Evolutionary conservation across 257 asterid genomes (phyloP), one percentile per base, ranked within the genome.

Genomic region (Parsonsia alboflavescens): DNA sequence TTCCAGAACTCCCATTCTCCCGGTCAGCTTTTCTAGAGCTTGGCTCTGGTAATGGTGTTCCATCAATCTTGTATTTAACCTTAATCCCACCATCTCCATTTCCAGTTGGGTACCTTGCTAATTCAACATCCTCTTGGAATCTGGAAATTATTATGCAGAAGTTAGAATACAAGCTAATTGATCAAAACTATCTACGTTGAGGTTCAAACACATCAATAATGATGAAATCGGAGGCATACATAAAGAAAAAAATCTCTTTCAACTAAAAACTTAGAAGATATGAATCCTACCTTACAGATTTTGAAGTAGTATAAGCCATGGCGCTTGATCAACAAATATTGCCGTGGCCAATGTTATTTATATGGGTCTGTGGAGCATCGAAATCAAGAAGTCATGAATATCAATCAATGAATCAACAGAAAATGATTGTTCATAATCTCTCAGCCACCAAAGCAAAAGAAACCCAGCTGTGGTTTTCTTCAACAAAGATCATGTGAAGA

Each of bases 261-360:
- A 54, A 66, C 19, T 30, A 33, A 30, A 58, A 30, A 21, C 45
- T 57, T 48, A 45, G 62, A 41, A 3, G 58, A 66, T 28, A 6
- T 21, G 64, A 80, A 53, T 58, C 84, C 68, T 56, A 93, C 97
- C 97, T 93, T 63, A 90, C 96, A 24, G 97, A 89, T 86, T 84
- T 90, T 75, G 95, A 89, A 71, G 75, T 87, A 78, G 64, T 81
- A 75, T 68, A 90, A 73, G 93, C 90, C 98, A 93, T 93, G 81
- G 79, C 59, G 22, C 67, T 48, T 30, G 79, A 79, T 79, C 82
- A 82, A 71, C 72, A 33, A 76, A 72, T 70, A 75, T 54, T 72
- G 49, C 69, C 15, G 56, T 72, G 17, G 78, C 82, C 64, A 71
- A 24, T 61, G 41, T 69, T 73, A 78, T 10, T 74, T 53, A 73